Percentiles rank a stretch among this genome's conserved stretches.
Evolutionary conservation across 2,329 filamentous ascomycete genomes (phyloP).

Genomic region (Epichloe gansuensis): DNA sequence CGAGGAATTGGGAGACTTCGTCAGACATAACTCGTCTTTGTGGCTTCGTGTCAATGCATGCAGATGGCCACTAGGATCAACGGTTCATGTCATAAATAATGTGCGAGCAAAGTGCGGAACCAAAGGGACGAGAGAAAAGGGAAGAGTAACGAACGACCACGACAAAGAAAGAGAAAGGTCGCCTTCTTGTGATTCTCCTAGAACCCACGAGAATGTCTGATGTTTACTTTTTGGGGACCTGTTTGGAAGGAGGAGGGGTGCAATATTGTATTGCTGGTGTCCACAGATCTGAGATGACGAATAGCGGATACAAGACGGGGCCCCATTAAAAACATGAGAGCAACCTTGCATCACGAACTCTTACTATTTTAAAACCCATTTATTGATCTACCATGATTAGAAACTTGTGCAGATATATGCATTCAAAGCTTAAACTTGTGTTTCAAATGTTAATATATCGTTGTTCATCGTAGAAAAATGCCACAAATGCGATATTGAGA

Average conservation of each 20-base stretch:
- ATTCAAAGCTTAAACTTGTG: no score
- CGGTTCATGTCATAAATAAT: constrained; percentile 1
- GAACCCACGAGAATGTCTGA: background rate
- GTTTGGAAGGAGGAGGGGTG: constrained; percentile 4
- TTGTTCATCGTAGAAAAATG: no score
- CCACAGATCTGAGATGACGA: background rate
- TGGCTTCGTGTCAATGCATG: constrained; percentile 6
- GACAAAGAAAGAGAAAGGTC: background rate
- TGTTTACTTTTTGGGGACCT: background rate
- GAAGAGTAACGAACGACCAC: background rate
- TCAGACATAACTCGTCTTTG: constrained; percentile 40
- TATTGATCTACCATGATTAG: no score
- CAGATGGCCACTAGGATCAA: background rate
- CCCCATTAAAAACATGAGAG: no score
- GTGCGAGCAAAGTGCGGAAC: background rate
- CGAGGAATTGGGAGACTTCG: constrained; percentile 88
- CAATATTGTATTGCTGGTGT: background rate
- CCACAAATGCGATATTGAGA: background rate
- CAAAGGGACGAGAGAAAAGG: background rate
- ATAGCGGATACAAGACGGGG: no score
- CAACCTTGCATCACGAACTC: no score
- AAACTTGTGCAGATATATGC: no score
- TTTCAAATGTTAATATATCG: no score
- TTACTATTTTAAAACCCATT: no score
- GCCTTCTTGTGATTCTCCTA: background rate